These are phyloP conservation scores for Mycena chlorophos DNA, from an alignment of 768 basidiomycete genomes.

Conservation along the genomic window DNA sequence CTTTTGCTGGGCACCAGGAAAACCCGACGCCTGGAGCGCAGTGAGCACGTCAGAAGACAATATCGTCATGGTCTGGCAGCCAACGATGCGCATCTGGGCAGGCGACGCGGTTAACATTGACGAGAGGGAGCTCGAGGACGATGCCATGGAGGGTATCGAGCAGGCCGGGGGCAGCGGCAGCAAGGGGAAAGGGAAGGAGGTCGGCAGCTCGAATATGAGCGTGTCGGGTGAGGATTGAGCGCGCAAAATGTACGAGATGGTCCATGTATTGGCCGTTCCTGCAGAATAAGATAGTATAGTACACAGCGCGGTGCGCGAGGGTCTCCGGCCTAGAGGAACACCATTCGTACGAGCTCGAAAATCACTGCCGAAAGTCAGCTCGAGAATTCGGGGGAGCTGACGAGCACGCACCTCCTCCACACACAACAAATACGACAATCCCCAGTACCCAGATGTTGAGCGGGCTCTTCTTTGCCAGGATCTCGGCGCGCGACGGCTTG, in stretches of 20 bases:
- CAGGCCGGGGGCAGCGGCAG: constrained; percentile 27
- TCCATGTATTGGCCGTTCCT: background rate
- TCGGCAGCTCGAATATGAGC: constrained; percentile 54
- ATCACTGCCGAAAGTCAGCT: constrained; percentile 47
- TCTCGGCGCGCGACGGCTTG: constrained; percentile 71
- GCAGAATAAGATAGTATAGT: constrained; percentile 2
- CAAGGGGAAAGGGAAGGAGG: constrained; percentile 38
- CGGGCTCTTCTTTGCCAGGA: constrained; percentile 69
- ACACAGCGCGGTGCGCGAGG: constrained; percentile 3
- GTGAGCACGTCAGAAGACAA: constrained; percentile 95
- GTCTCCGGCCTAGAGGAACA: constrained; percentile 56
- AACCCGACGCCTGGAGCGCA: constrained; percentile 80
- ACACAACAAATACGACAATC: constrained; percentile 70
- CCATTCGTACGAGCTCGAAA: constrained; percentile 66
- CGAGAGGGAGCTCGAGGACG: constrained; percentile 80
- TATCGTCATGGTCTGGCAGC: constrained; percentile 96
- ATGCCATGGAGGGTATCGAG: constrained; percentile 77
- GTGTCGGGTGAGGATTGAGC: constrained; percentile 52
- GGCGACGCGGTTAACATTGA: constrained; percentile 85
- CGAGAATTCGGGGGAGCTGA: background rate
- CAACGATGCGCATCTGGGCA: constrained; percentile 91
- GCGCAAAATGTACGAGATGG: no score
- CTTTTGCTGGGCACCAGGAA: constrained; percentile 91
- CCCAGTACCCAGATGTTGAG: constrained; percentile 76
- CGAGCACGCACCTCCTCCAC: constrained; percentile 41